Evolutionary conservation across 768 basidiomycete genomes (phyloP).

Genomic region (Pholiota microspora): DNA sequence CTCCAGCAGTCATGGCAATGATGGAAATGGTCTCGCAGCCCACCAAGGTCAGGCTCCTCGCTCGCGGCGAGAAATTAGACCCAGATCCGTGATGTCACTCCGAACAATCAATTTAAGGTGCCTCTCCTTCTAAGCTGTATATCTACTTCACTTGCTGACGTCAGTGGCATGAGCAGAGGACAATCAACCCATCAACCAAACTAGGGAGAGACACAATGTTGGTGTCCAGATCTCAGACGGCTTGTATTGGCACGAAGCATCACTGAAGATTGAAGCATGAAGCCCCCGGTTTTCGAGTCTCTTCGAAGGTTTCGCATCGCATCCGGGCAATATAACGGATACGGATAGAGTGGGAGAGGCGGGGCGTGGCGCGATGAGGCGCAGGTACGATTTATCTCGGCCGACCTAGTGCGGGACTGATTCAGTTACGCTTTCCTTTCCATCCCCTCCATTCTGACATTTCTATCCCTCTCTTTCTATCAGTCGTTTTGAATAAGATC

Average conservation of each 20-base stretch:
- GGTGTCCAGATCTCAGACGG: neutral
- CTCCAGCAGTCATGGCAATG: slow-evolving; percentile 77
- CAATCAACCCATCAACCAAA: neutral
- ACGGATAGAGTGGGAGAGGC: neutral
- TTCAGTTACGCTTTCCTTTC: slow-evolving; percentile 15
- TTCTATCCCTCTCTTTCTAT: neutral
- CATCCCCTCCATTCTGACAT: neutral
- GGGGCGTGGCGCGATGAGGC: neutral
- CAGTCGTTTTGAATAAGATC: neutral
- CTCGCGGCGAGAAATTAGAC: slow-evolving; percentile 83
- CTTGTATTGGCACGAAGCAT: neutral
- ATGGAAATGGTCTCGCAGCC: slow-evolving; percentile 76
- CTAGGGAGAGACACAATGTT: neutral
- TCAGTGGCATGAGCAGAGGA: neutral
- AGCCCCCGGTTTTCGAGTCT: neutral
- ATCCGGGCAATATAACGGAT: neutral
- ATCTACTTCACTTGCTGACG: neutral
- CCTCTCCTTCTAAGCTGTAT: no score
- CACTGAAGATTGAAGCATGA: neutral
- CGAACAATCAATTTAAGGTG: neutral
- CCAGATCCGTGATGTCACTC: slow-evolving; percentile 20
- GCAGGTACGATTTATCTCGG: neutral
- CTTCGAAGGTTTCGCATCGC: neutral
- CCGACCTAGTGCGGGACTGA: slow-evolving; percentile 9
- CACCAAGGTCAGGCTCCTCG: slow-evolving; percentile 73